Base-by-base conservation (phyloP, 306 rosid species). In the Ziziphus jujuba region DNA sequence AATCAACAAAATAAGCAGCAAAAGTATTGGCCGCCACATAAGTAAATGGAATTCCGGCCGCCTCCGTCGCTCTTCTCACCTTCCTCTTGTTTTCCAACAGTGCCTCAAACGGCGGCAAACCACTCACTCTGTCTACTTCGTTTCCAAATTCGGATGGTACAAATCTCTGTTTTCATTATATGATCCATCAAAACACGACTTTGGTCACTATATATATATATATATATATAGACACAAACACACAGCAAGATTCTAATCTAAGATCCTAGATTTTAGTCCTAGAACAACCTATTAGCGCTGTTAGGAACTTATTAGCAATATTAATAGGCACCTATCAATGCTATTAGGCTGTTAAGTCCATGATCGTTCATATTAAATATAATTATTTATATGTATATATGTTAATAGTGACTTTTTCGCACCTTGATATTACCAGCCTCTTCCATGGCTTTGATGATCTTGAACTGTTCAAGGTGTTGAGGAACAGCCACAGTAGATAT, bases 361-460 rank as follows among this genome's bases (percentile, higher is more conserved):
- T n/a, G n/a, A n/a, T n/a, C n/a, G n/a, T n/a, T n/a, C n/a, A n/a
- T n/a, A n/a, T n/a, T n/a, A n/a, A 28, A 28, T 28, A 28, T 28
- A 28, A 28, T 28, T 28, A 28, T 28, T 28, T n/a, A n/a, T n/a
- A 4, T 28, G 33, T 28, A 4, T 28, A 28, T 28, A 28, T 28
- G 33, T 28, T 28, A n/a, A 28, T 28, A 28, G 33, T 28, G 33
- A 28, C 33, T 28, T 28, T 28, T 28, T 28, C 33, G 4, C 58
- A 82, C 87, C 85, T 77, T 80, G n/a, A 80, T 67, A 50, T 74
- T 83, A 10, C 80, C 82, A 5, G 74, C 80, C 40, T 77, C 74
- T 77, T 73, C 59, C 7, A 83, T 83, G 69, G 88, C 85, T 34
- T 75, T 56, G 76, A 83, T 77, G 28, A 83, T 31, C 53, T 83